These are phyloP conservation scores for Exophiala spinifera DNA, from an alignment of 2,329 filamentous ascomycete genomes.

Conservation along the genomic window DNA sequence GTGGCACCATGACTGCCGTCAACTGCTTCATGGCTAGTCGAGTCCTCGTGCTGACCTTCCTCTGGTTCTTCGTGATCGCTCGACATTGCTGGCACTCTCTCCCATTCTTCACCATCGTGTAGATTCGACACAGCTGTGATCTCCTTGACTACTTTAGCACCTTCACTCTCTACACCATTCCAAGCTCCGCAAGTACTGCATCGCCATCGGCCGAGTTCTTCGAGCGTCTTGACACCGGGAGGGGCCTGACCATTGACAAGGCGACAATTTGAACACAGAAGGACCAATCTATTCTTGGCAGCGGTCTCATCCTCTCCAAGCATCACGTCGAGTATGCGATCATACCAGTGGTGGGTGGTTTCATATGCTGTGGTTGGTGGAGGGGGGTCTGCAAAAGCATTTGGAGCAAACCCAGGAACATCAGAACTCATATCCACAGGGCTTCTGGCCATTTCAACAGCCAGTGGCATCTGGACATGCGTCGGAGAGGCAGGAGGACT, in stretches of 20 bases:
- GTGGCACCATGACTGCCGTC: conserved; percentile 14
- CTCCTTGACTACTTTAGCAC: conserved; percentile 67
- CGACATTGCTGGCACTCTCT: conserved; percentile 15
- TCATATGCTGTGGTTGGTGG: conserved; percentile 33
- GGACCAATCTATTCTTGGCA: conserved; percentile 81
- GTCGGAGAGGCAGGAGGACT: conserved; percentile 20
- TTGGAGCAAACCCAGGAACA: conserved; percentile 47
- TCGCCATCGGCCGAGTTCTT: conserved; percentile 81
- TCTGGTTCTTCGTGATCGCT: background rate
- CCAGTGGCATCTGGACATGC: conserved; percentile 8
- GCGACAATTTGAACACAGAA: conserved; percentile 79
- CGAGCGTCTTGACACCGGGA: conserved; percentile 71
- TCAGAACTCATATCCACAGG: conserved; percentile 33
- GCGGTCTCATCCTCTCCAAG: conserved; percentile 93
- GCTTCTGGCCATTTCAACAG: conserved; percentile 3
- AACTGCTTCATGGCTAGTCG: background rate
- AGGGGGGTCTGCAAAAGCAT: conserved; percentile 39
- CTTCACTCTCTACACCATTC: conserved; percentile 70
- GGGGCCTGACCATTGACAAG: conserved; percentile 95
- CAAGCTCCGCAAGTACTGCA: conserved; percentile 78
- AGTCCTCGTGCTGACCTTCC: background rate
- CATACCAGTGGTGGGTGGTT: conserved; percentile 74
- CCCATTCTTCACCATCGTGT: conserved; percentile 22
- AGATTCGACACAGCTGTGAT: conserved; percentile 39
- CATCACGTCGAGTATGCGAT: conserved; percentile 85